These are phyloP conservation scores for Passiflora organensis DNA, from an alignment of 345 rosid genomes.

Conservation along the genomic window DNA sequence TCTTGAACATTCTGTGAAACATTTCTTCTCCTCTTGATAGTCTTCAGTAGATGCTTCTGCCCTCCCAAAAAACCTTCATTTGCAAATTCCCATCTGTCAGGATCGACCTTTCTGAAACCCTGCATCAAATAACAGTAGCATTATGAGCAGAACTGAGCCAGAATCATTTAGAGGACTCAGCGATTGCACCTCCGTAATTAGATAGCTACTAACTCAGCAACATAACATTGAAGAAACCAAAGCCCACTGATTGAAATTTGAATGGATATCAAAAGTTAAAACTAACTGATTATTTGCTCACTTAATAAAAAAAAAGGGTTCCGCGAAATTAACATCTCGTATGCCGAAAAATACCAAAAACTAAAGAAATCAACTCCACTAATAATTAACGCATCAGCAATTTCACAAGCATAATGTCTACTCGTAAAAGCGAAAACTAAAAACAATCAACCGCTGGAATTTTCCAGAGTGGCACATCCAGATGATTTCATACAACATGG, in stretches of 20 bases:
- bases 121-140: conserved; percentile 19
- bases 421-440: neutral
- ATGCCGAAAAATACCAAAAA: no score
- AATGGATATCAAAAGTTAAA: no score
- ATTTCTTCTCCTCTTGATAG: conserved; percentile 65
- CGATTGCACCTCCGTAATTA: no score
- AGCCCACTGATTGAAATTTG: no score
- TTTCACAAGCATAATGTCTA: conserved; percentile 6
- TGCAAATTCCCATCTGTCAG: conserved; percentile 90
- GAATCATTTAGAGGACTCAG: neutral
- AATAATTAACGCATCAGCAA: neutral
- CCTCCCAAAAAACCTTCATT: conserved; percentile 86
- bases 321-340: no score
- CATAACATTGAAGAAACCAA: no score
- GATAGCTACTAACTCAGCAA: neutral
- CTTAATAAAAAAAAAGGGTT: no score
- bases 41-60: conserved; percentile 72
- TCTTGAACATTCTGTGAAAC: conserved; percentile 29
- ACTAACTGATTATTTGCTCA: no score
- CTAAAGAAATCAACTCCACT: no score
- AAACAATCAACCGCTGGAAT: neutral
- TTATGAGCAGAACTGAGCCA: neutral
- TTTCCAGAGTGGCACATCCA: neutral
- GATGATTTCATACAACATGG: no score
- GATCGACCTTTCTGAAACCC: conserved; percentile 89